These are phyloP conservation scores for Epichloe sibirici DNA, from an alignment of 2,329 filamentous ascomycete species.

Conservation along the genomic window DNA sequence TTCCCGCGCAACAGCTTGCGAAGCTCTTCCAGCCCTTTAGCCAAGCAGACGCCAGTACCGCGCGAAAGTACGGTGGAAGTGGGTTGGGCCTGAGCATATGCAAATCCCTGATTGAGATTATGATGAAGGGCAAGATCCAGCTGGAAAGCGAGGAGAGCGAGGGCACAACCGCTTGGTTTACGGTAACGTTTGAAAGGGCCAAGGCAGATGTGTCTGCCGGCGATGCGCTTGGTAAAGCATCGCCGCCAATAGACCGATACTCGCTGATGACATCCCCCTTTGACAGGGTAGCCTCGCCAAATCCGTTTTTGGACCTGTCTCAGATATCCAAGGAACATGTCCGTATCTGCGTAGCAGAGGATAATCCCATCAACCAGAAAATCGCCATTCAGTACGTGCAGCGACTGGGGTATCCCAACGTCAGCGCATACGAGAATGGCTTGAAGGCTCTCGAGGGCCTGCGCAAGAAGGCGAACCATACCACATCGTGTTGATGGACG, in stretches of 20 bases:
- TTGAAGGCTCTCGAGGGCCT: conserved; percentile 78
- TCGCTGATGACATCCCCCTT: conserved; percentile 15
- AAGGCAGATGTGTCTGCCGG: conserved; percentile 46
- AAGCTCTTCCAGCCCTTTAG: conserved; percentile 89
- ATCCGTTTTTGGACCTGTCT: conserved; percentile 53
- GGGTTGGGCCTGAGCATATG: conserved; percentile 87
- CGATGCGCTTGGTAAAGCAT: conserved; percentile 31
- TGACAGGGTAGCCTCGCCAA: conserved; percentile 27
- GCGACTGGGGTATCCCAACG: conserved; percentile 67
- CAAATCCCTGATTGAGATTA: conserved; percentile 85
- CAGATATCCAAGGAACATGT: conserved; percentile 65
- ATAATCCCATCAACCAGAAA: conserved; percentile 88
- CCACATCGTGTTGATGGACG: conserved; percentile 89
- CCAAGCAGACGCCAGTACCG: conserved; percentile 83
- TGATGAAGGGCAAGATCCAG: conserved; percentile 77
- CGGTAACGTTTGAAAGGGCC: conserved; percentile 75
- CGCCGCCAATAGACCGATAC: conserved; percentile 25
- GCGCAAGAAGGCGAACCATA: conserved; percentile 66
- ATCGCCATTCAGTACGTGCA: conserved; percentile 87
- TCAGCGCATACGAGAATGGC: conserved; percentile 84
- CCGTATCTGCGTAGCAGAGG: conserved; percentile 85
- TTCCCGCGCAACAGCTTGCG: conserved; percentile 66
- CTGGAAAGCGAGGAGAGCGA: conserved; percentile 63
- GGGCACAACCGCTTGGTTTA: conserved; percentile 67
- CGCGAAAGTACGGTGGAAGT: conserved; percentile 82